A percentile compares a stretch with the other conserved stretches of the same genome.
phyloP scores from a whole-genome alignment of 2,329 filamentous ascomycete genomes.

The Colletotrichum tabaci region DNA sequence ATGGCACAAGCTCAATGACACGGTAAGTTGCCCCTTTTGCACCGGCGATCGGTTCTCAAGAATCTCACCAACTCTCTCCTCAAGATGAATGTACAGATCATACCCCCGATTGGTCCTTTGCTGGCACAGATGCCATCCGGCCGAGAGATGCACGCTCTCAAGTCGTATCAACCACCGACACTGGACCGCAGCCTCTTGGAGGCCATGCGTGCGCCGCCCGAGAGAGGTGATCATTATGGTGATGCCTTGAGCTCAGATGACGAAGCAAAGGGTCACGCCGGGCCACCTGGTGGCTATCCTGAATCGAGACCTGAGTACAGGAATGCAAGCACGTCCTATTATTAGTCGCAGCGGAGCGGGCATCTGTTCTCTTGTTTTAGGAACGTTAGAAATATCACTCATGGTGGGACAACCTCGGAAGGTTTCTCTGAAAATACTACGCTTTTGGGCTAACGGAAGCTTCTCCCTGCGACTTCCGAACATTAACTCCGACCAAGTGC shows the following conservation, averaged over 20 bases:
- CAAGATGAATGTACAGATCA: slow-evolving; percentile 83
- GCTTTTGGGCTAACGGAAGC: slow-evolving; percentile 23
- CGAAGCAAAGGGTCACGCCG: slow-evolving; percentile 50
- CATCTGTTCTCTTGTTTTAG: slow-evolving; percentile 26
- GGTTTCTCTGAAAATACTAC: slow-evolving; percentile 30
- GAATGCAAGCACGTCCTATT: slow-evolving; percentile 58
- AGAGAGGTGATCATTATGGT: slow-evolving; percentile 54
- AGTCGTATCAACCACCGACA: slow-evolving; percentile 75
- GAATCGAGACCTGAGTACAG: slow-evolving; percentile 60
- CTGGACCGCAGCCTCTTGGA: slow-evolving; percentile 78
- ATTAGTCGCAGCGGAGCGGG: slow-evolving; percentile 29
- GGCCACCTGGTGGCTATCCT: slow-evolving; percentile 66
- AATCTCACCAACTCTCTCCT: not conserved
- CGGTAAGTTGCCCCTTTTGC: slow-evolving; percentile 67
- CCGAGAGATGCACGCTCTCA: slow-evolving; percentile 84
- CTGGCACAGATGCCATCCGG: slow-evolving; percentile 88
- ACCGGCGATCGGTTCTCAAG: not conserved
- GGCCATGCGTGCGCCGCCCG: slow-evolving; percentile 69
- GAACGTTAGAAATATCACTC: slow-evolving; percentile 15
- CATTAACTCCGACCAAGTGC: not conserved
- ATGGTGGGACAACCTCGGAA: slow-evolving; percentile 26
- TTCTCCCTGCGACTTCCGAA: not conserved
- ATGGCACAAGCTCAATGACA: slow-evolving; percentile 95
- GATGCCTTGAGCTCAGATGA: slow-evolving; percentile 58
- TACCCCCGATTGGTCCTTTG: slow-evolving; percentile 81